Percentiles rank a stretch among this genome's conserved stretches.
These are phyloP conservation scores for Vitis rupestris DNA, from an alignment of 164 flowering plant species.

Conservation along the genomic window DNA sequence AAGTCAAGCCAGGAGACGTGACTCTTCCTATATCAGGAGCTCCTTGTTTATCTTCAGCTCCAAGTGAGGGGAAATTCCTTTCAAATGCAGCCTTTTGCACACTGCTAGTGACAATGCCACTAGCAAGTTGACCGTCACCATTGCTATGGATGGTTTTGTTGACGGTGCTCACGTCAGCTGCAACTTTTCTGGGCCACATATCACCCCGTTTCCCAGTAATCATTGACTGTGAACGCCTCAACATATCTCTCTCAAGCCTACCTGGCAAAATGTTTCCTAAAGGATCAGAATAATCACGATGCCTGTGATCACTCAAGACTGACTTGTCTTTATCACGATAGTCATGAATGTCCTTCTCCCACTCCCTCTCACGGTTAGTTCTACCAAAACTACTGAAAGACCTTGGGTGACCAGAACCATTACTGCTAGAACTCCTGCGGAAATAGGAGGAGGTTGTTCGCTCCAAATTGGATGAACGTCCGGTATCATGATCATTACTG, in stretches of 20 bases:
- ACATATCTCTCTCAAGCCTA: constrained; percentile 24
- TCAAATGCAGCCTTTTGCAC: constrained; percentile 28
- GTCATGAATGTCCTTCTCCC: constrained; percentile 9
- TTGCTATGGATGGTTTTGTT: constrained; percentile 13
- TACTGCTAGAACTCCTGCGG: constrained; percentile 28
- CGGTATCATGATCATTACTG: constrained; percentile 15
- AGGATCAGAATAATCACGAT: constrained; percentile 24
- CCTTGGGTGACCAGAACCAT: constrained; percentile 24
- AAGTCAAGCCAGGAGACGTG: constrained; percentile 49
- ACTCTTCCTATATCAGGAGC: constrained; percentile 45
- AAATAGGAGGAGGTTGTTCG: constrained; percentile 28
- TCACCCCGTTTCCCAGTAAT: constrained; percentile 28
- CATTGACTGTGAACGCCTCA: constrained; percentile 43
- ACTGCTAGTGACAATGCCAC: constrained; percentile 9
- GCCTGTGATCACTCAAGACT: constrained; percentile 8
- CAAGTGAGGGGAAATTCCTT: constrained; percentile 37
- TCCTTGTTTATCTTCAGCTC: constrained; percentile 30
- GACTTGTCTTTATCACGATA: constrained; percentile 22
- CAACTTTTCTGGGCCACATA: constrained; percentile 18
- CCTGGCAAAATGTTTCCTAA: constrained; percentile 14
- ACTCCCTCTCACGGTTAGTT: constrained; percentile 11
- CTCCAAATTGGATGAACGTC: constrained; percentile 19
- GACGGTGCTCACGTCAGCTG: constrained; percentile 7
- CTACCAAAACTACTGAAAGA: constrained; percentile 34
- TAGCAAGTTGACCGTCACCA: constrained; percentile 16